These are phyloP conservation scores for Wickerhamomyces sp. DNA, from an alignment of 1,139 yeast species.

Conservation along the genomic window DNA sequence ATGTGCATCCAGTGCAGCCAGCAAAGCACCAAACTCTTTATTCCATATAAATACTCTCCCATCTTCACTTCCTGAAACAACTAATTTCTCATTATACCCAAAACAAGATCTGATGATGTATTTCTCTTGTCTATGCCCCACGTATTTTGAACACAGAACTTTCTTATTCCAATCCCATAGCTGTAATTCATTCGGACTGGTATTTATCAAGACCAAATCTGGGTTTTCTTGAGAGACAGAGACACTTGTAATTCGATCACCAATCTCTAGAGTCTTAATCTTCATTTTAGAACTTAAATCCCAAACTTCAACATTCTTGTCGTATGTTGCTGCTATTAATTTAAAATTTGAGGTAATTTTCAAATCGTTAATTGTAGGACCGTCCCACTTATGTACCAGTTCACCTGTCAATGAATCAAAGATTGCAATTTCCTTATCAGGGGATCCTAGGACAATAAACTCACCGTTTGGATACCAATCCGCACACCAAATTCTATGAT, in stretches of 20 bases:
- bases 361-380: constrained; percentile 60
- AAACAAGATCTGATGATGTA: constrained; percentile 75
- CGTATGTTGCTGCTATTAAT: constrained; percentile 60
- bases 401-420: constrained; percentile 48
- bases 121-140: constrained; percentile 68
- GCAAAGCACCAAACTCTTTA: constrained; percentile 62
- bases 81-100: constrained; percentile 66
- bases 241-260: constrained; percentile 44
- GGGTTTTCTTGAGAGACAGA: constrained; percentile 38
- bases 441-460: constrained; percentile 68
- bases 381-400: constrained; percentile 20
- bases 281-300: constrained; percentile 32
- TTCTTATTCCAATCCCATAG: constrained; percentile 61
- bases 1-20: constrained; percentile 65
- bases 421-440: constrained; percentile 66
- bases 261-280: constrained; percentile 32
- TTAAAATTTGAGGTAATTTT: constrained; percentile 64
- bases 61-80: constrained; percentile 81
- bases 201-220: constrained; percentile 50
- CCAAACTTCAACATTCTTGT: constrained; percentile 51
- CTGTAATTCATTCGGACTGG: constrained; percentile 76
- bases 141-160: constrained; percentile 52
- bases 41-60: constrained; percentile 82
- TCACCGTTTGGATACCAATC: constrained; percentile 67
- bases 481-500: constrained; percentile 52